A percentile compares a stretch with the other conserved stretches of the same genome.
Evolutionary conservation across 768 basidiomycete species (phyloP).

Genomic region (Crepidotus variabilis): DNA sequence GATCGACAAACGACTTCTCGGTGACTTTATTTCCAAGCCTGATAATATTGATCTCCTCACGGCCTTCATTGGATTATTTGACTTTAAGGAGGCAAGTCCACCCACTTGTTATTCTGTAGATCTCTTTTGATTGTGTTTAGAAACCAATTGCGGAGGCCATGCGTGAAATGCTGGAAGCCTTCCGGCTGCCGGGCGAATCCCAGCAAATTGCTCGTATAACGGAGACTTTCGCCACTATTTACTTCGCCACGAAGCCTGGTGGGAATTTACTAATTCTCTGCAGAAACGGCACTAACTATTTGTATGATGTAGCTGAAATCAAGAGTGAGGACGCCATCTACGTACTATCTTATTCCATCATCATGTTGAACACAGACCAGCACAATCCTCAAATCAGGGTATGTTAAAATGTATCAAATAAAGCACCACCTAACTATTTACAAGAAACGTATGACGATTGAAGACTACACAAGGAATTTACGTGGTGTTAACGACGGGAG

Average conservation of each 20-base stretch:
- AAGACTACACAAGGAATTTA: constrained; percentile 90
- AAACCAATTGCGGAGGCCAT: constrained; percentile 95
- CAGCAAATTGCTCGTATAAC: constrained; percentile 94
- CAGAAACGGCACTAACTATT: constrained; percentile 2
- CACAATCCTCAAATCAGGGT: constrained; percentile 93
- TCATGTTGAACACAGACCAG: constrained; percentile 96
- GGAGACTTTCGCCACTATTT: constrained; percentile 89
- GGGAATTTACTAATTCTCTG: constrained; percentile 15
- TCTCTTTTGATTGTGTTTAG: constrained; percentile 33
- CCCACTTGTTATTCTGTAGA: neutral
- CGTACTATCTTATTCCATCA: constrained; percentile 91
- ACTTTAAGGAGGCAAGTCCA: constrained; percentile 76
- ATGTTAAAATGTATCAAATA: constrained; percentile 18
- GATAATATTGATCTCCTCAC: constrained; percentile 83
- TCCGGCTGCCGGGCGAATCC: constrained; percentile 91
- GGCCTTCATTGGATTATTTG: constrained; percentile 84
- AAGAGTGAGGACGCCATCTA: constrained; percentile 91
- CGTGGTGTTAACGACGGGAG: constrained; percentile 86
- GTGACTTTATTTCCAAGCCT: constrained; percentile 88
- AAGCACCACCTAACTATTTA: neutral
- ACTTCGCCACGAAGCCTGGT: constrained; percentile 86
- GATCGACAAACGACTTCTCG: constrained; percentile 89
- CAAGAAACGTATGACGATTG: constrained; percentile 96
- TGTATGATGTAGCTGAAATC: constrained; percentile 62
- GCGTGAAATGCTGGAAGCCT: constrained; percentile 90